Base-by-base conservation (phyloP, 23 red algal species). In the Gracilaria vermiculophylla region DNA sequence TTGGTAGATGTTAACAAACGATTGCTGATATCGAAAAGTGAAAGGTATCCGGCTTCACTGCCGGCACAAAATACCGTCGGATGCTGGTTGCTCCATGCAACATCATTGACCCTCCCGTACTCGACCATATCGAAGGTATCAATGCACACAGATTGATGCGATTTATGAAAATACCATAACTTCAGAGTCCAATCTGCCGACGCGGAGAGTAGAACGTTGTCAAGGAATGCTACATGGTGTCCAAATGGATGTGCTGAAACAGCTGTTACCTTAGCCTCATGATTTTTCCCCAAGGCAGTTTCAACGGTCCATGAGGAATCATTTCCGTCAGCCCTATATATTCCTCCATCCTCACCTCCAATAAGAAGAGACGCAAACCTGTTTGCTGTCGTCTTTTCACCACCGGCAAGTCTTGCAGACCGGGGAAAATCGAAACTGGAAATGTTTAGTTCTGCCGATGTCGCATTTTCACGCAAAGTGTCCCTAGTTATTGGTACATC, bases 81-180 rank as follows among this genome's bases (percentile, higher is more conserved):
- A 62, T 88, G 66, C 70, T 62, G 35, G 40, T 43, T 51, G 69
- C 84, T 88, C 84, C 84, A 88, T 19, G 54, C 54, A 0, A 83
- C 47, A 56, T 83, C 79, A n/a, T 67, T 57, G 1, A 83, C 24
- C 40, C 49, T 53, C 25, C 79, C 79, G 39, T 83, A 61, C 40
- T 67, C 55, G 19, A 83, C 54, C 56, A 67, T 83, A 34, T 83
- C 79, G 20, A 43, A 83, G 34, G 42, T 83, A 45, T 44, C 56
- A 35, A 83, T 34, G 25, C 54, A 50, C 17, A 57, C 37, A n/a
- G 49, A 42, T 49, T 0, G 49, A 10, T 66, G 79, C n/a, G 49
- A 53, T 56, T 60, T 62, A 41, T 42, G 66, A 47, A 77, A 76
- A 37, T 77, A 62, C 84, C 84, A 88, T 44, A 88, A 49, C 50